Conservation (phyloP, 768 basidiomycete species). For the Sistotremastrum niveocremeum region DNA sequence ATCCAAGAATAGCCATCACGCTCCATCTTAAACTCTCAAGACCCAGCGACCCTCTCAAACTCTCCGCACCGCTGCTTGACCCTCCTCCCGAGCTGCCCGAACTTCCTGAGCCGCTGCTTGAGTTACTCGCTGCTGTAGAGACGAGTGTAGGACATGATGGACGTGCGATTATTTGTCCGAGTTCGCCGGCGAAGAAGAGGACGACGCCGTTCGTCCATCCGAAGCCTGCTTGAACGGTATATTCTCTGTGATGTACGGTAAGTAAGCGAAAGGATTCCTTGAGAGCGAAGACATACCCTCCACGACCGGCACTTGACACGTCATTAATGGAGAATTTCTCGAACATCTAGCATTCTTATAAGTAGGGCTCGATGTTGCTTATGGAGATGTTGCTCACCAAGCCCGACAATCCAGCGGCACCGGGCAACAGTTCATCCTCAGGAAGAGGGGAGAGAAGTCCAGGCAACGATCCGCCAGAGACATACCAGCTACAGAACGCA, state of each 20-base stretch:
- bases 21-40: too few species aligned
- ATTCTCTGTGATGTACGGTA: too few species aligned
- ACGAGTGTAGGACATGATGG: slow-evolving; percentile 49
- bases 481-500: slow-evolving; percentile 84
- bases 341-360: slow-evolving; percentile 65
- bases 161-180: slow-evolving; percentile 42
- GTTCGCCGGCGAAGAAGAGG: slow-evolving; percentile 60
- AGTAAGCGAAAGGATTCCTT: too few species aligned
- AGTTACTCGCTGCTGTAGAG: not conserved
- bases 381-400: too few species aligned
- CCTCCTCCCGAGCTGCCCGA: too few species aligned
- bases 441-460: slow-evolving; percentile 57
- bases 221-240: slow-evolving; percentile 79
- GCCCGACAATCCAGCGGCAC: too few species aligned
- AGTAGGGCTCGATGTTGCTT: too few species aligned
- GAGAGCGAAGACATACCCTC: slow-evolving; percentile 20
- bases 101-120: too few species aligned
- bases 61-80: too few species aligned
- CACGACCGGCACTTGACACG: slow-evolving; percentile 63
- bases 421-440: slow-evolving; percentile 11
- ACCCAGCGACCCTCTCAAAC: too few species aligned
- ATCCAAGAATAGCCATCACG: too few species aligned
- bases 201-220: slow-evolving; percentile 83
- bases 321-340: slow-evolving; percentile 78
- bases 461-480: slow-evolving; percentile 78